Percentiles rank a stretch among this genome's conserved stretches.
phyloP scores from a whole-genome alignment of 2,329 filamentous ascomycete species.

The Aureobasidium pullulans region DNA sequence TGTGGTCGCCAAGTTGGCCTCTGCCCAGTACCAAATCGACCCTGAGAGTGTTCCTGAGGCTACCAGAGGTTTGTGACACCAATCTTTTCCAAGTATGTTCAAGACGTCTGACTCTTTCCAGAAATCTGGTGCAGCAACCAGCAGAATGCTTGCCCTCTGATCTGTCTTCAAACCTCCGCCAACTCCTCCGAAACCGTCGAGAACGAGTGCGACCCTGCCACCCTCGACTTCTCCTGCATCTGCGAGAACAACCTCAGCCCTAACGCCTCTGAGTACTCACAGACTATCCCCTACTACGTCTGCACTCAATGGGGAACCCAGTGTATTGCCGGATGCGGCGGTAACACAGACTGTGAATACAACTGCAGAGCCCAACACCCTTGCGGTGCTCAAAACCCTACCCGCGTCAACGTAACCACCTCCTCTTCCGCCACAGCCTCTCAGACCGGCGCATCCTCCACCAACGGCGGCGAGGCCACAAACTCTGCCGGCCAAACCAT shows the following conservation, averaged over 20 bases:
- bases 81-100: not conserved
- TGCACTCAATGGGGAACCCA: conserved; percentile 66
- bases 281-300: conserved; percentile 70
- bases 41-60: conserved; percentile 51
- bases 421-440: conserved; percentile 38
- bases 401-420: conserved; percentile 48
- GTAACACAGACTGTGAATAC: conserved; percentile 49
- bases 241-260: conserved; percentile 60
- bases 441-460: conserved; percentile 24
- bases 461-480: conserved; percentile 12
- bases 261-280: conserved; percentile 68
- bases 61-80: conserved; percentile 42
- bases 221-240: conserved; percentile 63
- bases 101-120: conserved; percentile 27
- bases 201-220: conserved; percentile 63
- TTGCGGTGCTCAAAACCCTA: conserved; percentile 64
- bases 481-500: conserved; percentile 30
- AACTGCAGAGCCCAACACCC: conserved; percentile 59
- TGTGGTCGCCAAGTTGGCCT: conserved; percentile 46
- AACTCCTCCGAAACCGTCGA: conserved; percentile 35
- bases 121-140: conserved; percentile 61
- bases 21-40: conserved; percentile 53
- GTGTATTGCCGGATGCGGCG: conserved; percentile 50
- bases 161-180: conserved; percentile 58
- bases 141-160: conserved; percentile 58